Conservation (phyloP, 176 grass and related monocot species). For the barley (Hordeum vulgare) region MorexV3_pseudomolecules_assembly NC_058521.1:9733060-9733559, state of each 20-base stretch:
- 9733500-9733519: not conserved
- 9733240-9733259: not conserved
- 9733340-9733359: not conserved
- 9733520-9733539: too few species aligned
- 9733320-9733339: not conserved
- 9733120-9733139: not conserved
- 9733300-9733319: not conserved
- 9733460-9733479: not conserved
- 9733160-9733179: not conserved
- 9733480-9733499: not conserved
- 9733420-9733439: not conserved
- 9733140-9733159: not conserved
- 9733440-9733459: not conserved
- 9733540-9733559: not conserved
- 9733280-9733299: not conserved
- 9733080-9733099: not conserved
- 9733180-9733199: not conserved
- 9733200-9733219: not conserved
- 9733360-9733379: not conserved
- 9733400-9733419: not conserved
- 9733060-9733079: not conserved
- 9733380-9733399: not conserved
- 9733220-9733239: not conserved
- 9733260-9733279: not conserved
- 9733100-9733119: not conserved